These are phyloP conservation scores for Arctium minus DNA, from an alignment of 129 eudicot genomes.

Conservation along the genomic window DNA sequence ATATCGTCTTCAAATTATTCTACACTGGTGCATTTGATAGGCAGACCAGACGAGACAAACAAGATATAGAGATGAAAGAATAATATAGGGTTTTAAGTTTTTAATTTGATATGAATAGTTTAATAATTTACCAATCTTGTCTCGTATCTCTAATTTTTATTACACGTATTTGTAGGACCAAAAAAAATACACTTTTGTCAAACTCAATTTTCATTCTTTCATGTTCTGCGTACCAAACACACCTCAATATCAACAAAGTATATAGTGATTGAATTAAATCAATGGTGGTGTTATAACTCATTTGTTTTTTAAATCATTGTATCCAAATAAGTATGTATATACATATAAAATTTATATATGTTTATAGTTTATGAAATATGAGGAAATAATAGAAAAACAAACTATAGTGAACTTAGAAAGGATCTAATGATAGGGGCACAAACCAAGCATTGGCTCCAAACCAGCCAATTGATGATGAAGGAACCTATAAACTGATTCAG, in stretches of 20 bases:
- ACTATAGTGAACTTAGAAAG: slow-evolving; percentile 5
- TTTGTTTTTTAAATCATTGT: not conserved
- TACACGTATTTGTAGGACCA: not conserved
- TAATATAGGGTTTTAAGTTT: not conserved
- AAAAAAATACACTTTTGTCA: too few species aligned
- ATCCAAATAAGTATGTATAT: not conserved
- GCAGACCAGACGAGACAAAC: not conserved
- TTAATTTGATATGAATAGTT: too few species aligned
- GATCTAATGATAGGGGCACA: slow-evolving; percentile 55
- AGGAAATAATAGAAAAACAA: not conserved
- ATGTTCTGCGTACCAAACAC: too few species aligned
- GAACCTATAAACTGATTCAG: slow-evolving; percentile 82
- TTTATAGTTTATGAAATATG: not conserved
- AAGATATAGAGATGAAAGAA: too few species aligned
- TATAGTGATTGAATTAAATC: not conserved
- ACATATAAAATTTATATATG: not conserved
- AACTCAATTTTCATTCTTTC: not conserved
- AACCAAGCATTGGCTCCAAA: slow-evolving; percentile 77
- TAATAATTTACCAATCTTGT: not conserved
- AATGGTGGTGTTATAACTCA: not conserved
- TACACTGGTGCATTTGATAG: not conserved
- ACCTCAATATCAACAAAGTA: not conserved
- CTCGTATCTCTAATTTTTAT: not conserved
- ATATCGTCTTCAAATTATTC: not conserved
- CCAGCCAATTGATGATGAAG: slow-evolving; percentile 63